Evolutionary conservation across 305 asterid genomes (phyloP), one percentile per base, ranked within the genome.

Genomic region (Nicotiana rustica): DNA sequence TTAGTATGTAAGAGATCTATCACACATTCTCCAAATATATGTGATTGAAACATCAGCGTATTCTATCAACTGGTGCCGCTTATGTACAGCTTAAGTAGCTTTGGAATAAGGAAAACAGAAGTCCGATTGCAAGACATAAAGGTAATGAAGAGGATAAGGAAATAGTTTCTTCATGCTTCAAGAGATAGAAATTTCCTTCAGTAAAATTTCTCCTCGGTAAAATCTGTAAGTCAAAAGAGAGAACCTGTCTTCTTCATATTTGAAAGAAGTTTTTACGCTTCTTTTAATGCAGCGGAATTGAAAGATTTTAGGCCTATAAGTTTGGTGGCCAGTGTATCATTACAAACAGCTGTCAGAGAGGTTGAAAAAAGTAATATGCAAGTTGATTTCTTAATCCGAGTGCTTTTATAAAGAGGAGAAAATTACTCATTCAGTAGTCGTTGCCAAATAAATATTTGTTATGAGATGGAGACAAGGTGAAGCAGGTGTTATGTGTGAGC

Each of bases 191-290:
- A 70, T 44, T 41, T 44, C 13, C 31, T 29, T 47, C 59, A 10
- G 52, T 47, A 33, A n/a, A 47, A 1, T 1, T 71, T 71, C 25
- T 35, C 62, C 18, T 44, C 31, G 19, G 60, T 13, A 73, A 73
- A 73, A 73, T 47, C 79, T 73, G 62, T 9, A 49, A 49, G 62
- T 21, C 79, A 73, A 73, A 47, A 17, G 41, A 49, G 64, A 49
- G 69, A 64, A 73, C 4, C 25, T 1, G 25, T 49, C 44, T 25
- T 1, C 44, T 13, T 21, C 4, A 21, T 44, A 71, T 56, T 25
- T 12, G 38, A 47, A 73, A 49, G 41, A 47, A 49, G 10, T 71
- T 47, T 52, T 49, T 19, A 73, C 49, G 79, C 64, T 73, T 49
- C 15, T 49, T 49, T 25, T 49, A 49, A 73, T 49, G 79, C 79